A percentile compares a stretch with the other conserved stretches of the same genome.
phyloP scores from a whole-genome alignment of 164 flowering plant species.

The Paratinospora sagittata region DNA sequence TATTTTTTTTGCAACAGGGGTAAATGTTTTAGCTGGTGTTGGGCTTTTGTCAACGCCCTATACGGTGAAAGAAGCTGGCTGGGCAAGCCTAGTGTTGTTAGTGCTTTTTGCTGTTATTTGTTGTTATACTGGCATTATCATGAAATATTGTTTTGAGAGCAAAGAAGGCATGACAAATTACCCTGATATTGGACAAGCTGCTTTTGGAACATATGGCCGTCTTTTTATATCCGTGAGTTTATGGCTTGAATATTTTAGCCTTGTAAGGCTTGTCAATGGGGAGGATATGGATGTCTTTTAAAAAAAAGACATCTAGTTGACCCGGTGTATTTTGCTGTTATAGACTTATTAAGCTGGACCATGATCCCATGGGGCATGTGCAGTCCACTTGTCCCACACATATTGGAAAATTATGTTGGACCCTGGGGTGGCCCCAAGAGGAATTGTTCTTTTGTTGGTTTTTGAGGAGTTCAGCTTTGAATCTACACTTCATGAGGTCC shows the following conservation, averaged over 20 bases:
- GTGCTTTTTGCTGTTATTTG: constrained; percentile 56
- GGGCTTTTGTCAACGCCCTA: constrained; percentile 85
- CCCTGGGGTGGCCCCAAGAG: neutral
- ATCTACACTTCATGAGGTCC: neutral
- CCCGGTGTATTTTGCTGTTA: neutral
- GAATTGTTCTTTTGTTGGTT: neutral
- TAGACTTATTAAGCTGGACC: neutral
- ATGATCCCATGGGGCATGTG: neutral
- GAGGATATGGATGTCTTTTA: neutral
- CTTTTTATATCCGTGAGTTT: constrained; percentile 60
- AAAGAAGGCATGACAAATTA: constrained; percentile 52
- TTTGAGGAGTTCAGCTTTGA: neutral
- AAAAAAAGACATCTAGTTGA: too few species aligned
- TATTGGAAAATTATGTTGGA: neutral
- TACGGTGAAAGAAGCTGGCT: constrained; percentile 76
- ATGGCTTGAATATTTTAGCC: neutral
- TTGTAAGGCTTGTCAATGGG: neutral
- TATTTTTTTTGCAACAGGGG: constrained; percentile 36
- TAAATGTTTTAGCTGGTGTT: constrained; percentile 83
- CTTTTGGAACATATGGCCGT: constrained; percentile 76
- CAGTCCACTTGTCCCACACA: neutral
- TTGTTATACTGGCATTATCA: constrained; percentile 69
- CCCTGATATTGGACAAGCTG: constrained; percentile 93
- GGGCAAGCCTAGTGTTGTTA: constrained; percentile 58
- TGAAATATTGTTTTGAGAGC: constrained; percentile 78